Percentiles rank a stretch among this genome's conserved stretches.
These are phyloP conservation scores for Acephala macrosclerotiorum DNA, from an alignment of 2,329 filamentous ascomycete genomes.

Conservation along the genomic window DNA sequence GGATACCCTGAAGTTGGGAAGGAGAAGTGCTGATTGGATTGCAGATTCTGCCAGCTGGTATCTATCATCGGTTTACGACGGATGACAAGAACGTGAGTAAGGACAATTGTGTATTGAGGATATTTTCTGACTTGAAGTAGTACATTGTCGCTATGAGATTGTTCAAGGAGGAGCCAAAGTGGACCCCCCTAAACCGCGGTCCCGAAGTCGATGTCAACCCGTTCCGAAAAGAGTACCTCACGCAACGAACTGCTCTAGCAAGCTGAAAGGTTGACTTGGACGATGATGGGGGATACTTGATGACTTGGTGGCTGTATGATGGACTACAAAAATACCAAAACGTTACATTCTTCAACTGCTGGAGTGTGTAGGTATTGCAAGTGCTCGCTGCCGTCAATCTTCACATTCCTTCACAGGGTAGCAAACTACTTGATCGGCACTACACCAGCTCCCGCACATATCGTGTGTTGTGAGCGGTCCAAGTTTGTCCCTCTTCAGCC, in stretches of 20 bases:
- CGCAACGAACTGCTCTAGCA: constrained; percentile 28
- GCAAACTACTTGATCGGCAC: no score
- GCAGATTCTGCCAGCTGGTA: constrained; percentile 85
- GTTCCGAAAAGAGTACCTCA: constrained; percentile 80
- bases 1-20: constrained; percentile 11
- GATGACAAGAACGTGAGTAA: constrained; percentile 84
- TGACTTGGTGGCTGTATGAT: constrained; percentile 9
- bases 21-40: constrained; percentile 24
- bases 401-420: no score
- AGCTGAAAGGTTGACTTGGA: constrained; percentile 8
- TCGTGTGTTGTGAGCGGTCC: no score
- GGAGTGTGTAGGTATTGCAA: not conserved
- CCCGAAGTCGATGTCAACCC: constrained; percentile 79
- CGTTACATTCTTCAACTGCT: not conserved
- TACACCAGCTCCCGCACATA: no score
- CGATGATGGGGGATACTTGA: constrained; percentile 8
- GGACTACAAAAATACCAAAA: not conserved
- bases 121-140: constrained; percentile 53
- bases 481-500: not conserved
- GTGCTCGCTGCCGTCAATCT: no score
- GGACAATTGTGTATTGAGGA: constrained; percentile 1
- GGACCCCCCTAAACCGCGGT: constrained; percentile 89
- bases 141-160: constrained; percentile 95
- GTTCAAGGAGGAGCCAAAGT: constrained; percentile 98
- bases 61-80: constrained; percentile 97